phyloP scores from a whole-genome alignment of 2,329 filamentous ascomycete genomes.

The Apiospora koreana region DNA sequence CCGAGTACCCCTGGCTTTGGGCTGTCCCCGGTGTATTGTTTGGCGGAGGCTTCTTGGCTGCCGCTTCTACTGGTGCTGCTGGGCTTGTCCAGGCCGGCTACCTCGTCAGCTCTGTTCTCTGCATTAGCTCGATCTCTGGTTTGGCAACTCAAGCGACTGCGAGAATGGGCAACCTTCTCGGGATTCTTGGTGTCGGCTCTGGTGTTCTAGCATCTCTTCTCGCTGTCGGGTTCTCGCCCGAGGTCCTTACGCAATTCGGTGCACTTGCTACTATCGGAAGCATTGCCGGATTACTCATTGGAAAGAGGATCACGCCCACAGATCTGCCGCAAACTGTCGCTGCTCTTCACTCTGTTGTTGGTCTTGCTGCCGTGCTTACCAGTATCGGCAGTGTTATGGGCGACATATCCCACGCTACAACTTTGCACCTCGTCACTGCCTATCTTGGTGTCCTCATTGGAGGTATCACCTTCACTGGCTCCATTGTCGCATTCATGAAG shows the following conservation, averaged over 20 bases:
- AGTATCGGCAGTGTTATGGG: conserved; percentile 86
- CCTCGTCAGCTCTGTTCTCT: conserved; percentile 79
- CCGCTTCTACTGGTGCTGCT: conserved; percentile 78
- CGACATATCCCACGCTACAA: conserved; percentile 69
- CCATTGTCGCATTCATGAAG: conserved; percentile 87
- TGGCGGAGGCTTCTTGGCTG: conserved; percentile 77
- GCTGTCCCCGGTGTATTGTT: conserved; percentile 76
- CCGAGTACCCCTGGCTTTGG: conserved; percentile 88
- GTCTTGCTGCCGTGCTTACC: conserved; percentile 83
- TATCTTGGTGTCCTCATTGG: conserved; percentile 86
- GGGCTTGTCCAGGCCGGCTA: conserved; percentile 88
- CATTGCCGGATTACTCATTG: conserved; percentile 70
- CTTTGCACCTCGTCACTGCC: conserved; percentile 80
- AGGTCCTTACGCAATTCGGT: conserved; percentile 80
- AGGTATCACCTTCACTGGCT: conserved; percentile 89
- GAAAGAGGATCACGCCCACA: conserved; percentile 83
- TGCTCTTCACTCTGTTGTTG: conserved; percentile 86
- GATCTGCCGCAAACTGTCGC: conserved; percentile 88
- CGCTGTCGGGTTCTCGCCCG: conserved; percentile 77
- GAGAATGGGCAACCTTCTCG: conserved; percentile 81
- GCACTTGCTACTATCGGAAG: conserved; percentile 72
- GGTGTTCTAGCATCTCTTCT: conserved; percentile 82
- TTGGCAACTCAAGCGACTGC: conserved; percentile 82
- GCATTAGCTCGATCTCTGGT: conserved; percentile 80
- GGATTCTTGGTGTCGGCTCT: conserved; percentile 80